Evolutionary conservation across 371 early-diverging fungal species (phyloP).

Genomic region (Nosema muscidifuracis): DNA sequence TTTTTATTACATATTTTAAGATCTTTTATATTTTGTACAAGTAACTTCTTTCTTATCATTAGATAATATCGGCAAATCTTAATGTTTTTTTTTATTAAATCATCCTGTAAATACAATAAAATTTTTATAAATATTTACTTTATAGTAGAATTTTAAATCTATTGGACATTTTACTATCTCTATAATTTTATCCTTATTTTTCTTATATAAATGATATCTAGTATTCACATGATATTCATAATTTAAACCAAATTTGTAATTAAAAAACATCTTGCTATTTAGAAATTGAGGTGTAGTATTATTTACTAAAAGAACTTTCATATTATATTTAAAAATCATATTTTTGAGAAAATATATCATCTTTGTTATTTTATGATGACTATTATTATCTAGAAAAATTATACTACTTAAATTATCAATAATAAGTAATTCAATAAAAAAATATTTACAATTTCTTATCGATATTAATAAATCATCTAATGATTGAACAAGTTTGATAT

Average conservation of each 20-base stretch:
- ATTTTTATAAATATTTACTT: background rate
- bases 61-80: too few relatives aligned
- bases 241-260: conserved; percentile 20
- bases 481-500: conserved; percentile 7
- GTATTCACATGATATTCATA: conserved; percentile 37
- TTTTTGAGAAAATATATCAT: conserved; percentile 26
- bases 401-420: conserved; percentile 30
- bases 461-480: background rate
- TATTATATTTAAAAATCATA: conserved; percentile 11
- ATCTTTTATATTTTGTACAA: background rate
- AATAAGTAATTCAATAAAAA: conserved; percentile 9
- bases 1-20: too few relatives aligned
- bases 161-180: conserved; percentile 19
- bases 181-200: background rate
- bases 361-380: background rate
- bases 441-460: background rate
- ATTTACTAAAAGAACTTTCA: conserved; percentile 15
- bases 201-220: conserved; percentile 9
- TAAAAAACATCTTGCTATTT: background rate
- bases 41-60: too few relatives aligned
- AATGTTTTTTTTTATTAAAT: too few relatives aligned
- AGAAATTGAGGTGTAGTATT: background rate
- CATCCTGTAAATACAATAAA: too few relatives aligned
- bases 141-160: background rate
- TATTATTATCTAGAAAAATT: conserved; percentile 7